Base-by-base conservation (phyloP, 1,139 yeast species). In the Chernovozyma aurita region DNA sequence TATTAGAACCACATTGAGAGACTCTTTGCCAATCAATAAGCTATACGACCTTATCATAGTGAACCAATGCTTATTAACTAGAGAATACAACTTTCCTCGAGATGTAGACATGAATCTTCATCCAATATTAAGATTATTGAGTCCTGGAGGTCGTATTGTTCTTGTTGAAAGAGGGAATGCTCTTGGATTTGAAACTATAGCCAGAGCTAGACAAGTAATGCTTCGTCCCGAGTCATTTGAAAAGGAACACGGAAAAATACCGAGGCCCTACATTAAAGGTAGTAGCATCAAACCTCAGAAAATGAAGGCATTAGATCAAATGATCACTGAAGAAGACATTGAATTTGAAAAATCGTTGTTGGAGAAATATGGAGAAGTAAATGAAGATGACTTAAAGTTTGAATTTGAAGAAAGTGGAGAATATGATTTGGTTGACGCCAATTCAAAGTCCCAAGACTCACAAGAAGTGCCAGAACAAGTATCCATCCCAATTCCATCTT, bases 121-220 rank as follows among this genome's bases (percentile, higher is more conserved):
- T 40, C 70, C 73, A 45, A 65, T 84, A 30, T 64, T 87, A 24
- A 66, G 71, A 15, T 60, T 85, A 21, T 61, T 88, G 31, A 72
- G 77, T 11, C 95, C 95, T 0, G 77, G 77, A 12, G 98, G 97
- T 0, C 80, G 81, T 41, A 59, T 90, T 15, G 79, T 87, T 1
- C 58, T 92, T 6, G 64, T 90, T 3, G 97, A 92, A 61, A 71
- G 97, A 45, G 98, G 98, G 2, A 86, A 85, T 39, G 86, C 97
- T 0, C 58, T 80, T 26, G 97, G 97, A 0, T 87, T 87, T 53
- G 97, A 92, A 58, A 72, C 80, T 4, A 73, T 88, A 42, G 95
- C 96, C 0, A 71, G 96, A 39, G 97, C 97, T 1, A 72, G 98
- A 50, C 96, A 92, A 57, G 59, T 86, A 8, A 78, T 88, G 78